Percentiles rank a stretch among this genome's conserved stretches.
Evolutionary conservation across 768 basidiomycete species (phyloP).

Genomic region (Lyophyllum atratum): DNA sequence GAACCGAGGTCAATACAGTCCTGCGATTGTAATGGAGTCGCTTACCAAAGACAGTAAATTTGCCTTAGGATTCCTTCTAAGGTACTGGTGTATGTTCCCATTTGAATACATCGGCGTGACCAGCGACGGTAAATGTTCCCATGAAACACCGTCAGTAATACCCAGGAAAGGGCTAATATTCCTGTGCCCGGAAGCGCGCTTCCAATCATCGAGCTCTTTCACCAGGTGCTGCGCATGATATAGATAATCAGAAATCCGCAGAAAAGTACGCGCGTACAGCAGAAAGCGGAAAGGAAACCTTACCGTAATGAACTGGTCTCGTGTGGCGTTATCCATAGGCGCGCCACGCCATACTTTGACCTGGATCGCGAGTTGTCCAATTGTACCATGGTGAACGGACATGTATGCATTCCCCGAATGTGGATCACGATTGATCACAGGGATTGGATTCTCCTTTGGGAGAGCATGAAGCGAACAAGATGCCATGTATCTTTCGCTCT

Average conservation of each 20-base stretch:
- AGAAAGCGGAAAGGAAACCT: background rate
- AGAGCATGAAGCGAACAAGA: background rate
- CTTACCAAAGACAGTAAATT: conserved; percentile 12
- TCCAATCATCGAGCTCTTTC: conserved; percentile 18
- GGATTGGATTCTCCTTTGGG: background rate
- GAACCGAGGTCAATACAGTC: background rate
- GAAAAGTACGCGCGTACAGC: background rate
- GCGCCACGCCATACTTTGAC: conserved; percentile 19
- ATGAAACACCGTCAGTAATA: conserved; percentile 4
- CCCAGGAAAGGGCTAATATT: conserved; percentile 21
- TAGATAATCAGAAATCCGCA: background rate
- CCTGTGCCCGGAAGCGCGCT: conserved; percentile 11
- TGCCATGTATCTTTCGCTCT: background rate
- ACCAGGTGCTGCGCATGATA: conserved; percentile 5
- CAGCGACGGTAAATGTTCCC: conserved; percentile 13
- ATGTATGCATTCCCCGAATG: conserved; percentile 8
- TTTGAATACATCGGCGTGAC: conserved; percentile 9
- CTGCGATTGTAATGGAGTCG: background rate
- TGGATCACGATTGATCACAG: background rate
- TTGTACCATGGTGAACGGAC: conserved; percentile 10
- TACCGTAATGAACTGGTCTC: conserved; percentile 3
- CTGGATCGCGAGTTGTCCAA: background rate
- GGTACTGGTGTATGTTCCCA: conserved; percentile 17
- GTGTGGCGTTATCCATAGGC: background rate
- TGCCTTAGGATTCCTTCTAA: conserved; percentile 4